Percentiles rank a stretch among this genome's conserved stretches.
Evolutionary conservation across 805 yeast genomes (phyloP).

Genomic region (Nematodospora valgi): DNA sequence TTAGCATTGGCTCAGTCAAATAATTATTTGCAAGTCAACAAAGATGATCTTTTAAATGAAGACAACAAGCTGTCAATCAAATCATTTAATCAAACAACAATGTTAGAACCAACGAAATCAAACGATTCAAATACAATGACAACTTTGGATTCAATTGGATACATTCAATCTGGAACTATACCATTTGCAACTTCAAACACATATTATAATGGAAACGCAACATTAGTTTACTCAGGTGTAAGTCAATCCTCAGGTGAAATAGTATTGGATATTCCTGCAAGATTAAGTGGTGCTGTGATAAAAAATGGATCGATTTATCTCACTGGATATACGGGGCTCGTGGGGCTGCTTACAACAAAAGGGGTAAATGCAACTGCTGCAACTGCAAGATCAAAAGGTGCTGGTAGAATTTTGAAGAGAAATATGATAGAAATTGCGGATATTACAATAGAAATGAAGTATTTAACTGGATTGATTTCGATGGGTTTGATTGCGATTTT

Average conservation of each 20-base stretch:
- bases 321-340: slow-evolving; percentile 12
- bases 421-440: no score
- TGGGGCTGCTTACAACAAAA: neutral
- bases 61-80: neutral
- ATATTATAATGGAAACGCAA: slow-evolving; percentile 2
- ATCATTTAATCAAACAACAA: neutral
- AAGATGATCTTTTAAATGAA: no score
- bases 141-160: slow-evolving; percentile 13
- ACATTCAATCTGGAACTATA: slow-evolving; percentile 40
- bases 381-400: neutral
- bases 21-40: slow-evolving; percentile 11
- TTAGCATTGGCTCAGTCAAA: slow-evolving; percentile 57
- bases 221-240: slow-evolving; percentile 10
- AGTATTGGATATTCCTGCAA: slow-evolving; percentile 18
- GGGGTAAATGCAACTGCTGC: neutral
- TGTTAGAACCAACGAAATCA: neutral
- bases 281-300: slow-evolving; percentile 23
- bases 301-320: slow-evolving; percentile 27
- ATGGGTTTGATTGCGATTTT: no score
- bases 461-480: no score
- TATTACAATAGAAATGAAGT: no score
- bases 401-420: no score
- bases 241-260: slow-evolving; percentile 3
- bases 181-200: slow-evolving; percentile 44
- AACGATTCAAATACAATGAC: slow-evolving; percentile 7